These are phyloP conservation scores for Meyerozyma carpophila DNA, from an alignment of 1,139 yeast species.

Conservation along the genomic window DNA sequence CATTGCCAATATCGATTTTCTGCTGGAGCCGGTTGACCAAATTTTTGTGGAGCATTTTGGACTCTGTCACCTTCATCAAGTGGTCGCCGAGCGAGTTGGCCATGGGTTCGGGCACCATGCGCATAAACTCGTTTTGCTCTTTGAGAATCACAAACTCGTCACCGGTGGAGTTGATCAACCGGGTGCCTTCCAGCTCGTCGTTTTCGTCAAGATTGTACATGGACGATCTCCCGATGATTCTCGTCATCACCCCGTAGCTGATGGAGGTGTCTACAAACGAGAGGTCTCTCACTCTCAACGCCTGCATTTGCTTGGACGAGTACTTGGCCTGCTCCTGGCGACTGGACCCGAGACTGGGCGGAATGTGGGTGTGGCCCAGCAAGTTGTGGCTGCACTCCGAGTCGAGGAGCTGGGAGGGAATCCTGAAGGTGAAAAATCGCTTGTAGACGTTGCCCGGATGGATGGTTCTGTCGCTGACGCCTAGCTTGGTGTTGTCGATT, in stretches of 20 bases:
- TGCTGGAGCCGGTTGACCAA: conserved; percentile 25
- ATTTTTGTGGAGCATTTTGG: conserved; percentile 21
- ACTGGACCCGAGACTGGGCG: neutral
- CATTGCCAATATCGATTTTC: conserved; percentile 19
- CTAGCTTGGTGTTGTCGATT: conserved; percentile 19
- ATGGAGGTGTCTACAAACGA: conserved; percentile 11
- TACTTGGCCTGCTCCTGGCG: conserved; percentile 1
- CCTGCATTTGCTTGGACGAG: too few species aligned
- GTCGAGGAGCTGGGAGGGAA: conserved; percentile 5
- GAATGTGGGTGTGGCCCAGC: conserved; percentile 1
- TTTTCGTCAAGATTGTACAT: conserved; percentile 17
- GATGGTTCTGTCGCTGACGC: conserved; percentile 6
- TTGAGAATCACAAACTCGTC: conserved; percentile 40
- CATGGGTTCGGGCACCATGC: conserved; percentile 24
- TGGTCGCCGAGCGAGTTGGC: conserved; percentile 6
- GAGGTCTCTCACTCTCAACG: conserved; percentile 11
- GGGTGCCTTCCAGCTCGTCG: conserved; percentile 16
- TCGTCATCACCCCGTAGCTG: conserved; percentile 16
- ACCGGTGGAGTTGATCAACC: conserved; percentile 31
- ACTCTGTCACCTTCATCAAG: conserved; percentile 13
- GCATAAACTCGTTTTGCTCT: conserved; percentile 22
- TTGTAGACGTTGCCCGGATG: conserved; percentile 6
- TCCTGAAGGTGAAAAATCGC: conserved; percentile 6
- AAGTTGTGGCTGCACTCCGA: conserved; percentile 1
- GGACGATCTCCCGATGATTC: conserved; percentile 18